Base-by-base conservation (phyloP, 371 early-diverging fungal species). In the Mucor mucedo region DNA sequence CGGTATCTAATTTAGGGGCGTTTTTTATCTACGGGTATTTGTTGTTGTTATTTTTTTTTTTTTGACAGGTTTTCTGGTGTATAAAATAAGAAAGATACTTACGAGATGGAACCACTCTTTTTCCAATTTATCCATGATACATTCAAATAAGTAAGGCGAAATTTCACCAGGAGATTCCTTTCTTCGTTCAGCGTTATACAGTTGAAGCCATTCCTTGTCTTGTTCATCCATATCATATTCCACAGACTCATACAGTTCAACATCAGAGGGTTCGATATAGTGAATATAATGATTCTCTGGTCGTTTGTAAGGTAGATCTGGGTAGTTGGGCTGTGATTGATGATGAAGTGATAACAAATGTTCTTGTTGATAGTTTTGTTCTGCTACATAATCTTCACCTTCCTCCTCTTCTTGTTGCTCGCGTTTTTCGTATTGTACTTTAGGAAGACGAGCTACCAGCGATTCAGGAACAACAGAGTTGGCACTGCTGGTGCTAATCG, bases 191-290 rank as follows among this genome's bases (percentile, higher is more conserved):
- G 73, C 73, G 65, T 96, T 95, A 29, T 91, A 65, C 44, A 80
- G 48, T 27, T 78, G 68, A 30, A 96, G 72, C 95, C 96, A 97
- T 38, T 69, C 71, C 50, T 83, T 74, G 60, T 92, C 91, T 79
- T 94, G 92, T 68, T 97, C 97, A 71, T 98, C 98, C 92, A 98
- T 91, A 74, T 98, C 99, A 68, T 98, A 98, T 72, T 98, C 99
- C 14, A 95, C 88, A 2, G 82, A 78, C 29, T 83, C 86, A 16
- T 84, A 84, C 33, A 95, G 77, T 27, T 95, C 95, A 13, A 77
- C 84, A 62, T 96, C 97, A 0, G 91, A 82, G 32, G 92, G 92
- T 70, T 97, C 95, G 33, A 76, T 66, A 69, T 84, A 78, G 49
- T 79, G 80, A 57, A 88, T 81, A 59, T 85, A 86, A 53, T 86